Conservation (phyloP, 1,284 basidiomycete species). For the Boletus hoseneyae region DNA sequence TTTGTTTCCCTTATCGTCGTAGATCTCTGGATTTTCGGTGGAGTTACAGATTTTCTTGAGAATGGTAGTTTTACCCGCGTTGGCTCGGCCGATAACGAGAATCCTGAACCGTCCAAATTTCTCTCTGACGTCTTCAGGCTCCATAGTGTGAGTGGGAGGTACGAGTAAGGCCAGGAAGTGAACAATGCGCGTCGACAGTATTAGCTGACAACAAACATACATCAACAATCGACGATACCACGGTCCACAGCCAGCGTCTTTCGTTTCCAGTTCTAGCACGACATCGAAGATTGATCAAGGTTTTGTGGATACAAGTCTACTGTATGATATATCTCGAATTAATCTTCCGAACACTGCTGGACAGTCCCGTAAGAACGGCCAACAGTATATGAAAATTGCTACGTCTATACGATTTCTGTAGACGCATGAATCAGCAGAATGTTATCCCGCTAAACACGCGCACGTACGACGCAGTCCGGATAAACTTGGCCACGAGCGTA, state of each 20-base stretch:
- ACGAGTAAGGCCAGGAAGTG: too few relatives aligned
- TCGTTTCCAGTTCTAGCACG: too few relatives aligned
- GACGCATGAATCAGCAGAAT: constrained; percentile 8
- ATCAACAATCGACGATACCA: too few relatives aligned
- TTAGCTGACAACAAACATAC: too few relatives aligned
- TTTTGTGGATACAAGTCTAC: too few relatives aligned
- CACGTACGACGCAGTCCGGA: constrained; percentile 79
- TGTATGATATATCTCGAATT: too few relatives aligned
- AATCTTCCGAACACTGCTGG: too few relatives aligned
- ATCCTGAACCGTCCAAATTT: not conserved
- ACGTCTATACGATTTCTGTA: constrained; percentile 78
- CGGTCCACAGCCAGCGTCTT: too few relatives aligned
- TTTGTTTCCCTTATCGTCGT: not conserved
- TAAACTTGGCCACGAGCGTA: constrained; percentile 72
- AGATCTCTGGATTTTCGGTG: not conserved
- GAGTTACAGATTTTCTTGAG: not conserved
- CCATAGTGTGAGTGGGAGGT: too few relatives aligned
- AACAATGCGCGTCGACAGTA: too few relatives aligned
- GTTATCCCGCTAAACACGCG: constrained; percentile 28
- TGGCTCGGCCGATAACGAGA: not conserved
- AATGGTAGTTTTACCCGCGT: not conserved
- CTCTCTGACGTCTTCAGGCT: not conserved
- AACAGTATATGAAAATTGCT: constrained; percentile 81
- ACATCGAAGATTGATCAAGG: too few relatives aligned
- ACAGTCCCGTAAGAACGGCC: constrained; percentile 77